Evolutionary conservation across 768 basidiomycete genomes (phyloP).

Genomic region (Favolaschia claudopus): DNA sequence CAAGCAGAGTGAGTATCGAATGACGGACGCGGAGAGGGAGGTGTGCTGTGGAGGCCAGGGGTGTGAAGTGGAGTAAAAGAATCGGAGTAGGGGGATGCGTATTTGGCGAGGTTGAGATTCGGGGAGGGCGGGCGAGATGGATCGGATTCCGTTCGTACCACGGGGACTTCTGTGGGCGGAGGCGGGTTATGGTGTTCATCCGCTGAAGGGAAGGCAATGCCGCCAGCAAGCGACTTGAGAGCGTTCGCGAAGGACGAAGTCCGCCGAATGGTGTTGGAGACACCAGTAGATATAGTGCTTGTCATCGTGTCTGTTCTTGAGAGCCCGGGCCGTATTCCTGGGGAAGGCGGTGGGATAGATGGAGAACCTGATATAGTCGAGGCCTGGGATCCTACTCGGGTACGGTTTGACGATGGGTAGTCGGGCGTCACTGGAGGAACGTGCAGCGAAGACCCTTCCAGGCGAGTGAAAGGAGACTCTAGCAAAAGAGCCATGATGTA

Average conservation of each 20-base stretch:
- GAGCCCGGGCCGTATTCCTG: conserved; percentile 54
- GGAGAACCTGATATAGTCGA: conserved; percentile 62
- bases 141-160: conserved; percentile 35
- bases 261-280: conserved; percentile 73
- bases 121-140: conserved; percentile 80
- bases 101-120: conserved; percentile 78
- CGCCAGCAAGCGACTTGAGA: conserved; percentile 72
- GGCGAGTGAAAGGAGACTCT: conserved; percentile 84
- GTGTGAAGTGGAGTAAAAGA: conserved; percentile 25
- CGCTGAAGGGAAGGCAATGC: conserved; percentile 68
- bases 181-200: conserved; percentile 55
- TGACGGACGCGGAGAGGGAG: conserved; percentile 43
- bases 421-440: conserved; percentile 52
- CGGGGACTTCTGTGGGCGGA: conserved; percentile 38
- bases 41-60: conserved; percentile 17
- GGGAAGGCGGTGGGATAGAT: conserved; percentile 49
- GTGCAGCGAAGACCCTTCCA: conserved; percentile 73
- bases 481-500: conserved; percentile 90
- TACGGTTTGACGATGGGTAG: conserved; percentile 47
- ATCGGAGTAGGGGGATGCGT: conserved; percentile 75
- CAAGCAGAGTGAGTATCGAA: conserved; percentile 41
- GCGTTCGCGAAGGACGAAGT: conserved; percentile 85
- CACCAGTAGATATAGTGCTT: conserved; percentile 65
- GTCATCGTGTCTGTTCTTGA: conserved; percentile 70
- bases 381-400: conserved; percentile 53